Conservation (phyloP, 2,329 filamentous ascomycete genomes). For the Rhinocladiella similis region DNA sequence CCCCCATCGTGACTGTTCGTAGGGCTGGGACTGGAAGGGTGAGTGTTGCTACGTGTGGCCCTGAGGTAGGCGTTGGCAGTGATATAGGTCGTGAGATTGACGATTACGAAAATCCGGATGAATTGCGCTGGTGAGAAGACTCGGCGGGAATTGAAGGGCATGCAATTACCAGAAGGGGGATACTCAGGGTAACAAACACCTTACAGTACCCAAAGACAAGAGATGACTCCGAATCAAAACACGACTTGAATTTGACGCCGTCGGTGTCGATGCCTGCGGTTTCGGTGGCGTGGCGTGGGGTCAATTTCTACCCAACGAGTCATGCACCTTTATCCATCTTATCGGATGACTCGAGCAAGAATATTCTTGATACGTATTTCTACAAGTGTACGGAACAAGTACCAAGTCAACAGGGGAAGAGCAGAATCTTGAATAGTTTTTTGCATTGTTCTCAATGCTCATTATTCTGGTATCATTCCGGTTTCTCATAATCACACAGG, state of each 20-base stretch:
- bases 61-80: slow-evolving; percentile 16
- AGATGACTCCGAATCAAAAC: background rate
- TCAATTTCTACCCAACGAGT: background rate
- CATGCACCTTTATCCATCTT: background rate
- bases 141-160: slow-evolving; percentile 19
- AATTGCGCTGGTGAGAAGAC: slow-evolving; percentile 28
- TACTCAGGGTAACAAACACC: background rate
- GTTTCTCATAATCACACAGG: no score
- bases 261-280: background rate
- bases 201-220: background rate
- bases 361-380: background rate
- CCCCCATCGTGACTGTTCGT: slow-evolving; percentile 59
- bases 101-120: slow-evolving; percentile 37
- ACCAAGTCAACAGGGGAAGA: background rate
- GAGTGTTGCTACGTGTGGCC: background rate
- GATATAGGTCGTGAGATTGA: slow-evolving; percentile 28
- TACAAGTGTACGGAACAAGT: background rate
- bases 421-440: no score
- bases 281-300: background rate
- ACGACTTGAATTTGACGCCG: background rate
- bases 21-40: no score
- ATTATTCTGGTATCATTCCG: no score
- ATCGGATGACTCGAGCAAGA: background rate
- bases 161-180: background rate
- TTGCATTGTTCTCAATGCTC: no score